Evolutionary conservation across 176 grass and related monocot species (phyloP).

Genomic region (Avena eriantha): DNA sequence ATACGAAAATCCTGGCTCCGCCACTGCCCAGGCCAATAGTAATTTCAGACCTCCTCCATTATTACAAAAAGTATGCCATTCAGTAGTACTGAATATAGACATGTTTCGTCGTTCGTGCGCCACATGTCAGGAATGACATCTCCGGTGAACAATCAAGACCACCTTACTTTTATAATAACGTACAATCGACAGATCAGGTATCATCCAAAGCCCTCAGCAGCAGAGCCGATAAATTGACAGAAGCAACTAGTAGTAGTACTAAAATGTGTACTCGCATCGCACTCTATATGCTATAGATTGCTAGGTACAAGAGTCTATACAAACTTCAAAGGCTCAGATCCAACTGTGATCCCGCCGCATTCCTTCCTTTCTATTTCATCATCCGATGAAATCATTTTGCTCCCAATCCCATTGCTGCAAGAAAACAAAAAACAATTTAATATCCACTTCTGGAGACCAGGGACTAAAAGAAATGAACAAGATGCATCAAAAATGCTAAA

Average conservation of each 20-base stretch:
- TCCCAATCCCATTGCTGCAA: background rate
- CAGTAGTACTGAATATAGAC: too few relatives aligned
- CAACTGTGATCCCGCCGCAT: background rate
- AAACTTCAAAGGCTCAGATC: background rate
- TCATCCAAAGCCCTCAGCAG: background rate
- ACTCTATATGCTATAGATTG: background rate
- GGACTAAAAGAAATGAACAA: background rate
- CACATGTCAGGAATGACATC: background rate
- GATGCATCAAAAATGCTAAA: background rate
- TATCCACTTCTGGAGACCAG: background rate
- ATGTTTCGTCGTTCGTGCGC: background rate
- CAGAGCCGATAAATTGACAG: background rate
- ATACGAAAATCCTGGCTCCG: too few relatives aligned
- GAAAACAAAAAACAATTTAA: background rate
- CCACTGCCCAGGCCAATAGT: too few relatives aligned
- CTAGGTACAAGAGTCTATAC: background rate
- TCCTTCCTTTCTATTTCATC: background rate
- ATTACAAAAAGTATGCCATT: too few relatives aligned
- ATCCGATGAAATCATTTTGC: background rate
- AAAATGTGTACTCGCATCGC: background rate
- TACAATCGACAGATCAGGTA: background rate
- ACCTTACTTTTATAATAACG: background rate
- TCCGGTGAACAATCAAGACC: background rate
- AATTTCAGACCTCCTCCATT: too few relatives aligned
- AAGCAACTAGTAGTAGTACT: background rate